phyloP scores from a whole-genome alignment of 176 grass and related monocot species.

The Saccharum officinarum region DNA sequence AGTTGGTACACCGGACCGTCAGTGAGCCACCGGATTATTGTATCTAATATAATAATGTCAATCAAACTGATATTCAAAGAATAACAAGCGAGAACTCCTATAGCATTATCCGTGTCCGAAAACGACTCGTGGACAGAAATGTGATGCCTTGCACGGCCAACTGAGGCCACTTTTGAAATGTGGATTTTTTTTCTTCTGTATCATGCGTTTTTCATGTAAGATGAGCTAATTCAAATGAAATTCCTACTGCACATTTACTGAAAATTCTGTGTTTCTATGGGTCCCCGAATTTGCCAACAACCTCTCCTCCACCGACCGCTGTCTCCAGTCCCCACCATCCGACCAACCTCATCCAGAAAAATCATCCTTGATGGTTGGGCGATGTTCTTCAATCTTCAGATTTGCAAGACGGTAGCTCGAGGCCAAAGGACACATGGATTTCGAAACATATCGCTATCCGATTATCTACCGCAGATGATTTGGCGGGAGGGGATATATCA shows the following conservation, averaged over 20 bases:
- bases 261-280: no score
- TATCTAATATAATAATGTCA: background rate
- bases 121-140: no score
- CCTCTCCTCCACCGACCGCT: slow-evolving; percentile 19
- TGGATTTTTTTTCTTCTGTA: no score
- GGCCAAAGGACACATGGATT: background rate
- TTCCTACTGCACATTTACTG: no score
- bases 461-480: background rate
- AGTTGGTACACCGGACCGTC: background rate
- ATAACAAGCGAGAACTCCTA: background rate
- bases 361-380: background rate
- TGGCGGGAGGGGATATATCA: background rate
- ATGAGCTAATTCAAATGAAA: no score
- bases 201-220: no score
- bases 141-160: no score
- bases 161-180: no score
- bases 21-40: background rate
- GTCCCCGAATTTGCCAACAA: background rate
- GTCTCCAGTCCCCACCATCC: background rate
- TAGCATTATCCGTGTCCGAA: no score
- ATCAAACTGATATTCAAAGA: background rate
- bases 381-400: background rate
- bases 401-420: background rate
- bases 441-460: background rate
- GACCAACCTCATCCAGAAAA: slow-evolving; percentile 11